A percentile compares a stretch with the other conserved stretches of the same genome.
Conservation (phyloP, 192 early-diverging fungal species). For the Linderina pennispora region DNA sequence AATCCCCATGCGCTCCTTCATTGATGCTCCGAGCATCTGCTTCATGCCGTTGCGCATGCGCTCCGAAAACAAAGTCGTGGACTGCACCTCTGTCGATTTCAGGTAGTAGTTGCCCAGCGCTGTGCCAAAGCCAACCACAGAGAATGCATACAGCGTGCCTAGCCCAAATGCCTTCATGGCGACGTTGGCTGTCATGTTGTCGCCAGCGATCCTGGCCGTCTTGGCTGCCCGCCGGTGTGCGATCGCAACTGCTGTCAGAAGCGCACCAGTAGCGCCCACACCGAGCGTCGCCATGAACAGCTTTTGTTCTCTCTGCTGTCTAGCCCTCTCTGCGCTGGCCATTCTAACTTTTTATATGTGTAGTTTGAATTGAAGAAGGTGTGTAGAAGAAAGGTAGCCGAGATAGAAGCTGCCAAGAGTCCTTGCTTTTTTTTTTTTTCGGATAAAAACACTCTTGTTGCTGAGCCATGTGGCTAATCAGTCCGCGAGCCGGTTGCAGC, state of each 20-base stretch:
- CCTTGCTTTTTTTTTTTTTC: no score
- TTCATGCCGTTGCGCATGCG: constrained; percentile 7
- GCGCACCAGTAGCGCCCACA: constrained; percentile 21
- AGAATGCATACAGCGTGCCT: constrained; percentile 36
- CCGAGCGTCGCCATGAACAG: constrained; percentile 17
- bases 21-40: constrained; percentile 4
- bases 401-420: no score
- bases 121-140: constrained; percentile 16
- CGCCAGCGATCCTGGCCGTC: constrained; percentile 8
- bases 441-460: no score
- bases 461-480: no score
- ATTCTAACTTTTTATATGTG: constrained; percentile 1
- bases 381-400: no score
- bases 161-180: constrained; percentile 29
- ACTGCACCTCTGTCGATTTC: constrained; percentile 13
- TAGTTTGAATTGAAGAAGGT: neutral
- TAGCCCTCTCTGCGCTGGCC: constrained; percentile 19
- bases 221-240: constrained; percentile 34
- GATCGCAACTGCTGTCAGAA: constrained; percentile 20
- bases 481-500: no score
- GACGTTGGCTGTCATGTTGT: constrained; percentile 16
- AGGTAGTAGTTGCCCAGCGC: constrained; percentile 26
- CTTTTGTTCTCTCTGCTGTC: constrained; percentile 27
- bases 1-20: constrained; percentile 12
- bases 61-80: constrained; percentile 6